A percentile compares a stretch with the other conserved stretches of the same genome.
Conservation (phyloP, 106 monocot species). For the Allium fistulosum region DNA sequence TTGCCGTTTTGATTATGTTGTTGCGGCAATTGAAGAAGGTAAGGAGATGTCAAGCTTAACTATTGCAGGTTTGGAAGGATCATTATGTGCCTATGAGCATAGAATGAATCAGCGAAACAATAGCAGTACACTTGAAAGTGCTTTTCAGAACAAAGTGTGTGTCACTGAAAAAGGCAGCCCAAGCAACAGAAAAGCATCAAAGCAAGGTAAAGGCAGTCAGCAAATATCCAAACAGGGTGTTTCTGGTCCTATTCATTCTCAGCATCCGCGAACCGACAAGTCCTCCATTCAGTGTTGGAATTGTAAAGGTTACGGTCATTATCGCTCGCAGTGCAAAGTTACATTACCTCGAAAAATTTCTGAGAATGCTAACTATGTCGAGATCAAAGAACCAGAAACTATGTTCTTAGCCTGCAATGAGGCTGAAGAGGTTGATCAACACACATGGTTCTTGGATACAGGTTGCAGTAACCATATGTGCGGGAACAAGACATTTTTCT, state of each 20-base stretch:
- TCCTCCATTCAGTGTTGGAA: background rate
- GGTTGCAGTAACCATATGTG: too few relatives aligned
- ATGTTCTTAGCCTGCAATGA: background rate
- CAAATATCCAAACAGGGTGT: too few relatives aligned
- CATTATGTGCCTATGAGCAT: background rate
- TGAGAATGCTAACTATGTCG: background rate
- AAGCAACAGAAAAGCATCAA: background rate
- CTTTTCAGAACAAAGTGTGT: background rate
- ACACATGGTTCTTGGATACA: too few relatives aligned
- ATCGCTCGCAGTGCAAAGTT: background rate
- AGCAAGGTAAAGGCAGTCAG: background rate
- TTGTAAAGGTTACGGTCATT: background rate
- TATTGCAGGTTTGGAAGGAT: background rate
- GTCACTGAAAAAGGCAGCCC: background rate
- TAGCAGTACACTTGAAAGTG: background rate
- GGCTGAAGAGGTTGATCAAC: background rate
- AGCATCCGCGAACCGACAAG: background rate
- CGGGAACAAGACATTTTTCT: too few relatives aligned
- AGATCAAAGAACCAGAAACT: background rate
- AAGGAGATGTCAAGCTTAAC: background rate
- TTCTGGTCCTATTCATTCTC: too few relatives aligned
- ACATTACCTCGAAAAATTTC: background rate
- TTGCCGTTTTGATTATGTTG: conserved; percentile 1
- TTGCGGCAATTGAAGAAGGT: background rate
- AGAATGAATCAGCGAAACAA: background rate